Percentiles rank a stretch among this genome's conserved stretches.
phyloP scores from a whole-genome alignment of 257 asterid genomes.

The Leonotis leonurus region DNA sequence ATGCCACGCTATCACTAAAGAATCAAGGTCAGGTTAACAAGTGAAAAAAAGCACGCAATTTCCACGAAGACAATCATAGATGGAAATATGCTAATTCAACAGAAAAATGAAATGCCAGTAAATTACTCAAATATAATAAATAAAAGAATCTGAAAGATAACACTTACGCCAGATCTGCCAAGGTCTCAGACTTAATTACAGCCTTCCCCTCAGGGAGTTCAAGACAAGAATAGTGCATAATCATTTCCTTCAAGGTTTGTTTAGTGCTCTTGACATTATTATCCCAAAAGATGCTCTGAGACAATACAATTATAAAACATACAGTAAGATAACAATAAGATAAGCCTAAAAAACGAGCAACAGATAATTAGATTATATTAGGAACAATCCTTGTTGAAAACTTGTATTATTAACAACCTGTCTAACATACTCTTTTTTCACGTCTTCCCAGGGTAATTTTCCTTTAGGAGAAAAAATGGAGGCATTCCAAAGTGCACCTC shows the following conservation, averaged over 20 bases:
- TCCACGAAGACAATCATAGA: not conserved
- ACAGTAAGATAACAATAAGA: conserved; percentile 8
- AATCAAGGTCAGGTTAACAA: not conserved
- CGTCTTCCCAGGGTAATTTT: conserved; percentile 66
- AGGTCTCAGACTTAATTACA: conserved; percentile 54
- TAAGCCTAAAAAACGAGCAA: not conserved
- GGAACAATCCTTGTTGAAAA: not conserved
- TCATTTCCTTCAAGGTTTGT: conserved; percentile 86
- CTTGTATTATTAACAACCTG: conserved; percentile 44
- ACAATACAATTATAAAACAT: conserved; percentile 12
- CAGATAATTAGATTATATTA: not conserved
- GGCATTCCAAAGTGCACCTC: conserved; percentile 99
- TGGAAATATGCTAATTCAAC: not conserved
- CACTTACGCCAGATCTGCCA: conserved; percentile 86
- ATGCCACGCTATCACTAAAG: too few relatives aligned
- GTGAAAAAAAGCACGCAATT: not conserved
- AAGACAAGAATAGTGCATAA: conserved; percentile 63
- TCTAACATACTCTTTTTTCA: conserved; percentile 69
- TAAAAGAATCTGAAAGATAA: not conserved
- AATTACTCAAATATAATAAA: not conserved
- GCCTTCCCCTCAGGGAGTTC: conserved; percentile 78
- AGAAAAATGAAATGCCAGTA: not conserved
- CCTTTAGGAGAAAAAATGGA: conserved; percentile 77
- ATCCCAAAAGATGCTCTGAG: conserved; percentile 92
- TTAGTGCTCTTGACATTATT: conserved; percentile 81